These are phyloP conservation scores for Cynara cardunculus DNA, from an alignment of 129 eudicot species.

Conservation along the genomic window DNA sequence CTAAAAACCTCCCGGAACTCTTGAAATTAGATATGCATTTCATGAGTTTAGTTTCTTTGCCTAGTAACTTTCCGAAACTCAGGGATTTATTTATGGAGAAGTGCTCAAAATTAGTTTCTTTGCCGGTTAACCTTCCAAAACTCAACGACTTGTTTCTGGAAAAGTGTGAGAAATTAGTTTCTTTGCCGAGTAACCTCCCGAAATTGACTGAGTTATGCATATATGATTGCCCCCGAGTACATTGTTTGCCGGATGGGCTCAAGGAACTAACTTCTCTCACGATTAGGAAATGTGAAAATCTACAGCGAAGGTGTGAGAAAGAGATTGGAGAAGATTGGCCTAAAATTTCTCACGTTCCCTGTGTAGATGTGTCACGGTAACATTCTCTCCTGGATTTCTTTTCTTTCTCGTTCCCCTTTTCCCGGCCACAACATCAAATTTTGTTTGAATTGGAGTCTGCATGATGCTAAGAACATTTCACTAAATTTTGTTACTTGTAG, in stretches of 20 bases:
- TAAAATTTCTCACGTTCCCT: not conserved
- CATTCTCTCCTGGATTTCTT: too few species aligned
- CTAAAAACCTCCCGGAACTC: not conserved
- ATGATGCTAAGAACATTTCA: too few species aligned
- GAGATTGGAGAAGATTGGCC: not conserved
- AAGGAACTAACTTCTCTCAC: not conserved
- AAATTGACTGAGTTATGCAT: too few species aligned
- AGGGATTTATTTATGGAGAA: too few species aligned
- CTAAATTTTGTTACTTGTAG: too few species aligned
- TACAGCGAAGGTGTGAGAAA: not conserved
- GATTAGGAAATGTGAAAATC: not conserved
- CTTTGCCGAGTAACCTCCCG: too few species aligned
- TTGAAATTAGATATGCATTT: not conserved
- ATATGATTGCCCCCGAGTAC: not conserved
- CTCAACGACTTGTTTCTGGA: too few species aligned
- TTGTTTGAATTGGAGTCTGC: too few species aligned
- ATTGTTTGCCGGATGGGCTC: not conserved
- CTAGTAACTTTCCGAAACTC: not conserved
- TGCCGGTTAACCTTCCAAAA: not conserved
- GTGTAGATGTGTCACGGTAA: too few species aligned
- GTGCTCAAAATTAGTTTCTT: not conserved
- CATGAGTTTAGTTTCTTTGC: not conserved
- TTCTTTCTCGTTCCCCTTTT: too few species aligned
- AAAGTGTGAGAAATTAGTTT: too few species aligned
- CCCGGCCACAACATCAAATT: too few species aligned